phyloP scores from a whole-genome alignment of 1,139 yeast species.

The Debaryomyces sp. region DNA sequence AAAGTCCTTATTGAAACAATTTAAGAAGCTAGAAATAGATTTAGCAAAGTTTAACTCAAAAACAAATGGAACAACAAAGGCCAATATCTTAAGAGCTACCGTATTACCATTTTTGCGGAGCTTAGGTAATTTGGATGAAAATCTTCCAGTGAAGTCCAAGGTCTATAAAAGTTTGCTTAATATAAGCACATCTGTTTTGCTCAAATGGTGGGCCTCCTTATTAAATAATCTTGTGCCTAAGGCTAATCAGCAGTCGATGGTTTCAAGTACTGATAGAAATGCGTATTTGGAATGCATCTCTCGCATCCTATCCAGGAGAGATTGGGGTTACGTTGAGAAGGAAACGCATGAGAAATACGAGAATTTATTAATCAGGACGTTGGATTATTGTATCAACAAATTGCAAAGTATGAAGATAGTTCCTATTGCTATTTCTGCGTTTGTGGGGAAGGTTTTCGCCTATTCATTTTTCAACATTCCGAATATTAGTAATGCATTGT shows the following conservation, averaged over 20 bases:
- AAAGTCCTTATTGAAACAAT: slow-evolving; percentile 36
- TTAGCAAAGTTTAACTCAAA: slow-evolving; percentile 53
- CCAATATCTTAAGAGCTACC: slow-evolving; percentile 67
- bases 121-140: slow-evolving; percentile 27
- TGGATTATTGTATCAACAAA: slow-evolving; percentile 56
- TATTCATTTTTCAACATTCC: slow-evolving; percentile 63
- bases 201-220: slow-evolving; percentile 72
- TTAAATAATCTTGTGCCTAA: slow-evolving; percentile 45
- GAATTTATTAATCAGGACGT: slow-evolving; percentile 50
- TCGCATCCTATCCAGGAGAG: slow-evolving; percentile 61
- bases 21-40: slow-evolving; percentile 48
- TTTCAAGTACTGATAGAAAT: slow-evolving; percentile 52
- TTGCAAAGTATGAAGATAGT: slow-evolving; percentile 55
- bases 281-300: slow-evolving; percentile 78
- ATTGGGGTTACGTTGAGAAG: slow-evolving; percentile 51
- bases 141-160: slow-evolving; percentile 24
- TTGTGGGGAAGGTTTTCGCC: slow-evolving; percentile 80
- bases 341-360: slow-evolving; percentile 30
- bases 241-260: slow-evolving; percentile 21
- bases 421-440: slow-evolving; percentile 66
- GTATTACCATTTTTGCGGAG: slow-evolving; percentile 67
- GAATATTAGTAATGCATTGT: slow-evolving; percentile 61
- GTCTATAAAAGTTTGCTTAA: slow-evolving; percentile 38
- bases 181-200: slow-evolving; percentile 42
- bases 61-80: slow-evolving; percentile 53